These are phyloP conservation scores for Apiospora sp. DNA, from an alignment of 2,329 filamentous ascomycete species.

Conservation along the genomic window DNA sequence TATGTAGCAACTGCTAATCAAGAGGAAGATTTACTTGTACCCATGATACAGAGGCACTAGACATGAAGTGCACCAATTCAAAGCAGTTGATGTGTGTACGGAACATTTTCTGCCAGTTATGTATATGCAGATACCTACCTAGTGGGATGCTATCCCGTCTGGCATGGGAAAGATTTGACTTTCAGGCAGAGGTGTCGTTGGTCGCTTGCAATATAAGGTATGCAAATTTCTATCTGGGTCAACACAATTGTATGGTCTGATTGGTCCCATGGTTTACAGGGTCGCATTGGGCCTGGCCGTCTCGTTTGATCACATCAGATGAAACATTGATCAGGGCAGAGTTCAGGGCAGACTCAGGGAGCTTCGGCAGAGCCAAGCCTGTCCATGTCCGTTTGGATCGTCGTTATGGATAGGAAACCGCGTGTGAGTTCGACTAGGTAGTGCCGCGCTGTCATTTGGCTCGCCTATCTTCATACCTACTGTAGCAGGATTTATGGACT, in stretches of 20 bases:
- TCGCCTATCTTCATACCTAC: neutral
- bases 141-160: neutral
- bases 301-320: constrained; percentile 16
- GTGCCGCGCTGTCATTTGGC: neutral
- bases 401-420: neutral
- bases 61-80: neutral
- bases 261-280: neutral
- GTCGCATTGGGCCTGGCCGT: neutral
- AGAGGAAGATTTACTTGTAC: neutral
- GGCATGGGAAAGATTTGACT: neutral
- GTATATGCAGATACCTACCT: neutral
- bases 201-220: neutral
- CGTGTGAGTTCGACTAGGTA: neutral
- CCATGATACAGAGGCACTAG: neutral
- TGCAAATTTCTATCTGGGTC: neutral
- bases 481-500: neutral
- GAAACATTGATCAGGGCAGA: neutral
- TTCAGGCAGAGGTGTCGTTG: neutral
- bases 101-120: neutral
- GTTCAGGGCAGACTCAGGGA: neutral
- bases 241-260: neutral
- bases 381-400: neutral
- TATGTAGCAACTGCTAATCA: neutral
- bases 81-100: neutral
- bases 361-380: neutral